A percentile compares a stretch with the other conserved stretches of the same genome.
Conservation (phyloP, 1,284 basidiomycete genomes). For the Meripilus lineatus region DNA sequence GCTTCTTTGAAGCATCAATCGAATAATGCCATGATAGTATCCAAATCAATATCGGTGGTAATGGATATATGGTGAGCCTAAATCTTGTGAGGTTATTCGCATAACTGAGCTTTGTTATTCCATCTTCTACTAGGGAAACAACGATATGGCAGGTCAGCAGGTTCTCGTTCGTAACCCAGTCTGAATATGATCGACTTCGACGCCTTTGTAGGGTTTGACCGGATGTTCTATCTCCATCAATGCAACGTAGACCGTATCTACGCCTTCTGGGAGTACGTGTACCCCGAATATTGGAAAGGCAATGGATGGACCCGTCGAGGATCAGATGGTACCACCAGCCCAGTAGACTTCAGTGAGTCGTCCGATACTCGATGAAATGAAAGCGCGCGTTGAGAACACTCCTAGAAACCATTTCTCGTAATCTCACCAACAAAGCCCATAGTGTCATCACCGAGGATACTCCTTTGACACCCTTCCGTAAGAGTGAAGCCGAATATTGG, state of each 20-base stretch:
- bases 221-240: constrained; percentile 14
- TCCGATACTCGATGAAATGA: too few relatives aligned
- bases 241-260: constrained; percentile 16
- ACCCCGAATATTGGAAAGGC: constrained; percentile 12
- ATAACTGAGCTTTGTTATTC: background rate
- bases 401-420: too few relatives aligned
- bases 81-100: background rate
- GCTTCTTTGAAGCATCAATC: too few relatives aligned
- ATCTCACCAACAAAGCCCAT: background rate
- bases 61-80: constrained; percentile 9
- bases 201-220: constrained; percentile 2
- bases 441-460: constrained; percentile 3
- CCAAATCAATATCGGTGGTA: constrained; percentile 7
- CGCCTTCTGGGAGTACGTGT: constrained; percentile 16
- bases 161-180: background rate
- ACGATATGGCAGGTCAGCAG: constrained; percentile 7
- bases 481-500: constrained; percentile 3
- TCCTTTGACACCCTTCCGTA: constrained; percentile 8
- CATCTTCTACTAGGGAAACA: constrained; percentile 1
- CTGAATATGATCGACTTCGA: background rate
- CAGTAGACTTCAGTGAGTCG: too few relatives aligned
- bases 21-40: constrained; percentile 8
- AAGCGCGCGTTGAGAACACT: too few relatives aligned
- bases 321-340: background rate
- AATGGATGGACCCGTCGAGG: background rate